Conservation (phyloP, 345 rosid species). For the Acer saccharum region DNA sequence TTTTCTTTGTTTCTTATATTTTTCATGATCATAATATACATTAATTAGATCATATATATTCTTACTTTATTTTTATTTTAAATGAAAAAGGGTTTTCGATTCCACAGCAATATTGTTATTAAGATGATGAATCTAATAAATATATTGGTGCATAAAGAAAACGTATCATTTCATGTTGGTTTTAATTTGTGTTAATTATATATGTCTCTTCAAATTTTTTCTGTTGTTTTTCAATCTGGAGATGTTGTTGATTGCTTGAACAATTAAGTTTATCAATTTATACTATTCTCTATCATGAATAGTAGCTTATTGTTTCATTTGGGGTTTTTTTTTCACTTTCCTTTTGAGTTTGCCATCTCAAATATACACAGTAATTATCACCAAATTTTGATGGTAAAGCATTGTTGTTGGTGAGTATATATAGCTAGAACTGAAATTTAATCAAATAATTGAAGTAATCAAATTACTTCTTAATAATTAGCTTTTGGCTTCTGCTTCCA, state of each 20-base stretch:
- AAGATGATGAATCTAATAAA: background rate
- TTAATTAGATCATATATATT: background rate
- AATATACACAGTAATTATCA: background rate
- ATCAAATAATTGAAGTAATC: background rate
- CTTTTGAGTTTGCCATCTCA: background rate
- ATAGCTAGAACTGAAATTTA: background rate
- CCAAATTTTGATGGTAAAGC: background rate
- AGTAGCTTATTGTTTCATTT: background rate
- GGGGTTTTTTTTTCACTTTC: background rate
- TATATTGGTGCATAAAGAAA: background rate
- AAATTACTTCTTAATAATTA: background rate
- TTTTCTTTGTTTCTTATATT: background rate
- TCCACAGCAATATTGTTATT: background rate
- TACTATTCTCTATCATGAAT: background rate
- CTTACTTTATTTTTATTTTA: background rate
- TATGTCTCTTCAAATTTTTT: background rate
- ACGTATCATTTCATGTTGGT: constrained; percentile 7
- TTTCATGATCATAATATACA: background rate
- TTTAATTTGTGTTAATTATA: background rate
- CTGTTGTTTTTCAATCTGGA: background rate
- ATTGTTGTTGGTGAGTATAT: background rate
- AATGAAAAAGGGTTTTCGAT: background rate
- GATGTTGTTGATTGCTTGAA: background rate
- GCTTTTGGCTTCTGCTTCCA: background rate
- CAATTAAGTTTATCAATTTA: too few species aligned